Base-by-base conservation (phyloP, 140 eudicot species). In the Erigeron philadelphicus region DNA sequence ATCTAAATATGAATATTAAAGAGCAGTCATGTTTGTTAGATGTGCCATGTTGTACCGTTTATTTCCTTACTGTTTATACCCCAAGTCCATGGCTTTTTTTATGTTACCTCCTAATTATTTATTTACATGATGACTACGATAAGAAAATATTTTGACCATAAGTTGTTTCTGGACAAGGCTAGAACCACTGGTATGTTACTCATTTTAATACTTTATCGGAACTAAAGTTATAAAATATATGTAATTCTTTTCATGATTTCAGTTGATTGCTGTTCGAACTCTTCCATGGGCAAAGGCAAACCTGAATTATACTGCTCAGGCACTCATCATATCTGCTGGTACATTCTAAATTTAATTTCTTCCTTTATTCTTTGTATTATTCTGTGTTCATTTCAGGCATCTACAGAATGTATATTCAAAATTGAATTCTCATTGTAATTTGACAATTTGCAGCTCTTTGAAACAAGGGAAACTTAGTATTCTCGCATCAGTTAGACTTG, bases 221-320 rank as follows among this genome's bases (percentile, higher is more conserved):
- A 25, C 41, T 23, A 12, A 21, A 21, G 1, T 1, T 21, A 21
- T 21, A 21, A 45, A 65, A 45, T 58, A 61, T 57, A 0, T 70
- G 59, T 43, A 15, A 8, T 10, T 59, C 9, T 31, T 31, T 31
- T 42, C 70, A 3, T 57, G 53, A 55, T 50, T 41, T 62, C 87
- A 91, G 97, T 73, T 91, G 74, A 49, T 75, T 66, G 95, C 86
- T 70, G 79, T 72, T 58, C 91, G 96, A 43, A 80, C 70, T 41
- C 25, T 88, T 71, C 97, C 96, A 8, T 91, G 97, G 97, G 97
- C 97, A 15, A 91, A 91, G 82, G 90, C 96, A 54, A 88, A 88
- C 74, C 81, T 91, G 53, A 91, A 91, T 73, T 86, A 91, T 64
- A 86, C 95, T 70, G 96, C 86, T 38, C 97, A 88, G 82, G 95